These are phyloP conservation scores for Carex parvula DNA, from an alignment of 176 grass and related monocot species.

Conservation along the genomic window DNA sequence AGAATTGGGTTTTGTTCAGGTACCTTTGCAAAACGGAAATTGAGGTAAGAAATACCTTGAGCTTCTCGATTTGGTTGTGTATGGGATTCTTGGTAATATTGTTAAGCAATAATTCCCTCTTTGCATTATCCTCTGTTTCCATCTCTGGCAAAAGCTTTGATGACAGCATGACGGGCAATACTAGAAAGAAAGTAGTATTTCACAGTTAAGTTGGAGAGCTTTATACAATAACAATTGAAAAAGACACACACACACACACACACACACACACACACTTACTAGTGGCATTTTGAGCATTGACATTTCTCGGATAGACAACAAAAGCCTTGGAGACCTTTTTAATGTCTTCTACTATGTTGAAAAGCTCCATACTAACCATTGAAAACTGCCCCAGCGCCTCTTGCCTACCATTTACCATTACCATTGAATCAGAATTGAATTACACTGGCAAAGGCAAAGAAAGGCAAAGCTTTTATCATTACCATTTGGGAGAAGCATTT, in stretches of 20 bases:
- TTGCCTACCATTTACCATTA: constrained; percentile 38
- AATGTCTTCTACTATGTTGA: constrained; percentile 97
- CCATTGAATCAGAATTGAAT: too few species aligned
- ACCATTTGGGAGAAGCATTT: constrained; percentile 67
- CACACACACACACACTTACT: constrained; percentile 26
- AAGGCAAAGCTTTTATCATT: too few species aligned
- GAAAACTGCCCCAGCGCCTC: constrained; percentile 91
- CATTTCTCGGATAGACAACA: constrained; percentile 73
- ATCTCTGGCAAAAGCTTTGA: constrained; percentile 86
- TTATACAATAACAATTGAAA: background rate
- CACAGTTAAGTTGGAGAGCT: too few species aligned
- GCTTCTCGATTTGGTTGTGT: constrained; percentile 72
- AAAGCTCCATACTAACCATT: constrained; percentile 96
- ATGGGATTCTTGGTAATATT: constrained; percentile 64
- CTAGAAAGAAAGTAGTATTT: constrained; percentile 30
- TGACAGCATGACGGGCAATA: constrained; percentile 87
- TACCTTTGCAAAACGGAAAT: too few species aligned
- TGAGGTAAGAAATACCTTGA: too few species aligned
- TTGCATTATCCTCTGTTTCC: constrained; percentile 83
- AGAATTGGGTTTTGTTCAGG: too few species aligned
- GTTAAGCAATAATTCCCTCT: constrained; percentile 67
- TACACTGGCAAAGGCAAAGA: too few species aligned
- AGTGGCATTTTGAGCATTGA: constrained; percentile 82
- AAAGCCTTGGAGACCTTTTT: constrained; percentile 97
- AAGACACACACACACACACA: background rate